Percentiles rank a stretch among this genome's conserved stretches.
Conservation (phyloP, 116 monocot species). For the Zostera marina region DNA sequence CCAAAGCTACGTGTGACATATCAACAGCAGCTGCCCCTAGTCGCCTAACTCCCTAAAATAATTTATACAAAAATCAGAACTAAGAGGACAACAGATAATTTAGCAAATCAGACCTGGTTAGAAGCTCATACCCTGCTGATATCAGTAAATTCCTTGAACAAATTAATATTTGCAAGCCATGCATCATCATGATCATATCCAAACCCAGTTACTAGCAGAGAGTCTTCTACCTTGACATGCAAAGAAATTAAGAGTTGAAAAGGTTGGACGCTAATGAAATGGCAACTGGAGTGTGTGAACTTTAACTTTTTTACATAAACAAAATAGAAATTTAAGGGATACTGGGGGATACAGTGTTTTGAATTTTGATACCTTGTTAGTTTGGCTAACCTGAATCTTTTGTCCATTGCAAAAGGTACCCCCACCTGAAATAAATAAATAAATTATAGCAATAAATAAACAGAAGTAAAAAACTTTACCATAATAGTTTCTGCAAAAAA, state of each 20-base stretch:
- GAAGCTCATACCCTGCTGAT: constrained; percentile 58
- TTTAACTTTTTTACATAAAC: neutral
- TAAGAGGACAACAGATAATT: neutral
- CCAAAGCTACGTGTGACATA: constrained; percentile 91
- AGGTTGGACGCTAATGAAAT: neutral
- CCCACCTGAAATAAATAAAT: constrained; percentile 39
- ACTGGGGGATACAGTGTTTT: neutral
- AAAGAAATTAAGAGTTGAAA: neutral
- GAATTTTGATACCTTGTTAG: constrained; percentile 35
- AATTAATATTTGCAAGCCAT: constrained; percentile 76
- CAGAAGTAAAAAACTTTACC: neutral
- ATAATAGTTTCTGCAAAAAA: neutral
- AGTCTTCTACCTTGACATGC: constrained; percentile 54
- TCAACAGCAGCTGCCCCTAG: constrained; percentile 95
- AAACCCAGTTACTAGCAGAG: constrained; percentile 93
- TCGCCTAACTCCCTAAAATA: constrained; percentile 72
- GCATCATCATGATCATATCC: constrained; percentile 98
- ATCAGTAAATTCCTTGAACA: constrained; percentile 93
- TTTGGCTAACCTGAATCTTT: constrained; percentile 79
- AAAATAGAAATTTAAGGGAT: neutral
- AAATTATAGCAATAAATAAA: neutral
- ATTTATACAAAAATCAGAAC: constrained; percentile 7
- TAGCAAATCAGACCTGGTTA: neutral
- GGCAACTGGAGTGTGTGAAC: no score
- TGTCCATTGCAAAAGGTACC: constrained; percentile 97